A percentile compares a stretch with the other conserved stretches of the same genome.
phyloP scores from a whole-genome alignment of 2,329 filamentous ascomycete species.

The Corynespora cassiicola region DNA sequence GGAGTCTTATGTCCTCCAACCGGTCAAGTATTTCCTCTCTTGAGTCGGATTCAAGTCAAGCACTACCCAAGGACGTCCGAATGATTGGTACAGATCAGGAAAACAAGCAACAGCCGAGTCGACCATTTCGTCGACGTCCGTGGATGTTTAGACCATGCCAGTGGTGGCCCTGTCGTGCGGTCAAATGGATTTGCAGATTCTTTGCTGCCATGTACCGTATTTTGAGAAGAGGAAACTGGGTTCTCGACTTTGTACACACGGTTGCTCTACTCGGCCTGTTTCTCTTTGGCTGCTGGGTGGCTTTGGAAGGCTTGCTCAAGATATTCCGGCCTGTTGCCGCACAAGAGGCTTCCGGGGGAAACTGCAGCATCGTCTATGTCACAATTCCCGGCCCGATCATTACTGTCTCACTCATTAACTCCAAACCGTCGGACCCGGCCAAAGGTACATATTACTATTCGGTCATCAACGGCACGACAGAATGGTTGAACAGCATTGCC shows the following conservation, averaged over 20 bases:
- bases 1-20: too few species aligned
- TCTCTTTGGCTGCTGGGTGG: conserved; percentile 22
- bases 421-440: conserved; percentile 27
- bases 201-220: conserved; percentile 15
- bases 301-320: conserved; percentile 25
- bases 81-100: too few species aligned
- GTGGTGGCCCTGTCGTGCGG: conserved; percentile 33
- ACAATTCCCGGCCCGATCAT: conserved; percentile 40
- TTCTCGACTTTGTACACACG: conserved; percentile 21
- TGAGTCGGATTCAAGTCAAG: too few species aligned
- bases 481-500: conserved; percentile 36
- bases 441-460: conserved; percentile 42
- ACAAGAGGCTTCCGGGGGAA: conserved; percentile 18
- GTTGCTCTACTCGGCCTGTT: conserved; percentile 12
- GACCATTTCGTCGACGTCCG: background rate
- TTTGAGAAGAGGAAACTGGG: conserved; percentile 12
- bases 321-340: conserved; percentile 31
- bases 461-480: conserved; percentile 38
- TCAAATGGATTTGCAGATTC: conserved; percentile 17
- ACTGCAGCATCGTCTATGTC: conserved; percentile 41
- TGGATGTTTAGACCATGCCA: conserved; percentile 6
- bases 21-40: too few species aligned
- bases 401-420: conserved; percentile 37
- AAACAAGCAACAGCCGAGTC: background rate
- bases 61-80: too few species aligned